Percentiles rank a stretch among this genome's conserved stretches.
Evolutionary conservation across 176 grass and related monocot genomes (phyloP).

Genomic region (Ensete glaucum): DNA sequence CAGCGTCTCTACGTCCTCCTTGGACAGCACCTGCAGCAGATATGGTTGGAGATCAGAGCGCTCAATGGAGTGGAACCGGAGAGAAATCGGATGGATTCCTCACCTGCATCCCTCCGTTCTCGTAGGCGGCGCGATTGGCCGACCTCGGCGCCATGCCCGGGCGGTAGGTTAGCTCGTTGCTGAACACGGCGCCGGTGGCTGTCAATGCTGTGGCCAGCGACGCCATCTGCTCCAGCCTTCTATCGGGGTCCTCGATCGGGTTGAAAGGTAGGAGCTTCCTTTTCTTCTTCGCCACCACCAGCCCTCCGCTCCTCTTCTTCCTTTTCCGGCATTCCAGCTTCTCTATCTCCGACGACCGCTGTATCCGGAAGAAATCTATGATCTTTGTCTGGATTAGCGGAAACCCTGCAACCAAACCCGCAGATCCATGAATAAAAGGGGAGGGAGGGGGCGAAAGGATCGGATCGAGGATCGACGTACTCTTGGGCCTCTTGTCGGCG

Average conservation of each 20-base stretch:
- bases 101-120: slow-evolving; percentile 84
- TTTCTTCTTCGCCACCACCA: slow-evolving; percentile 49
- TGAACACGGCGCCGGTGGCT: slow-evolving; percentile 67
- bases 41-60: neutral
- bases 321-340: slow-evolving; percentile 35
- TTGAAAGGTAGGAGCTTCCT: slow-evolving; percentile 61
- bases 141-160: slow-evolving; percentile 57
- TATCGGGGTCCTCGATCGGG: slow-evolving; percentile 40
- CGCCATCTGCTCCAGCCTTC: slow-evolving; percentile 73
- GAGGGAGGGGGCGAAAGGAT: too few relatives aligned
- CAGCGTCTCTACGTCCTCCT: slow-evolving; percentile 62
- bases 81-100: neutral
- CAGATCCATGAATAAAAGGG: neutral
- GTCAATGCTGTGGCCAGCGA: slow-evolving; percentile 87
- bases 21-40: slow-evolving; percentile 47
- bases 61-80: too few relatives aligned
- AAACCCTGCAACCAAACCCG: slow-evolving; percentile 42
- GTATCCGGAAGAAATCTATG: slow-evolving; percentile 95
- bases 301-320: slow-evolving; percentile 33
- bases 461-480: slow-evolving; percentile 13
- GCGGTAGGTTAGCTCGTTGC: slow-evolving; percentile 68
- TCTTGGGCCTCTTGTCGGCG: slow-evolving; percentile 47
- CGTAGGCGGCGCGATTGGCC: slow-evolving; percentile 49
- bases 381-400: slow-evolving; percentile 83
- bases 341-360: slow-evolving; percentile 21